These are phyloP conservation scores for Plantago ovata DNA, from an alignment of 257 asterid genomes.

Conservation along the genomic window DNA sequence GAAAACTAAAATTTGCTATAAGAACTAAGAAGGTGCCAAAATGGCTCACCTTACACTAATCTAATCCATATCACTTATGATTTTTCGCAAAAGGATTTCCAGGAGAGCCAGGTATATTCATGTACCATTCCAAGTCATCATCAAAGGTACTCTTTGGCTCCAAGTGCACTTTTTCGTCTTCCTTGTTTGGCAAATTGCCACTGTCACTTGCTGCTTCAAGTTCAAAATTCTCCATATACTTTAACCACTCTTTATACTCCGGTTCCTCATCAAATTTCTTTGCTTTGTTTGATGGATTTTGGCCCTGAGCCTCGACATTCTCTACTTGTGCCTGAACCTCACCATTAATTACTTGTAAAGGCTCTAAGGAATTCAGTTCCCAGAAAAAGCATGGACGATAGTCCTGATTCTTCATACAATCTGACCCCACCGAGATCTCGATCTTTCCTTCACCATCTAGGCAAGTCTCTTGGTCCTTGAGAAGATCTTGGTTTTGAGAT, in stretches of 20 bases:
- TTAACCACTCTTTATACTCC: slow-evolving; percentile 43
- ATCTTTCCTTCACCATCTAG: slow-evolving; percentile 18
- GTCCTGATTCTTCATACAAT: too few relatives aligned
- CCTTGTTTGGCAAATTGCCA: slow-evolving; percentile 7
- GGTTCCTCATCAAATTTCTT: slow-evolving; percentile 2
- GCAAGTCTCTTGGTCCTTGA: too few relatives aligned
- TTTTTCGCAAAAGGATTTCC: slow-evolving; percentile 2
- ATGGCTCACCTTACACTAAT: too few relatives aligned
- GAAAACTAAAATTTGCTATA: too few relatives aligned
- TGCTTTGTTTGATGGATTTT: not conserved
- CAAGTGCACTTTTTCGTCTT: slow-evolving; percentile 5
- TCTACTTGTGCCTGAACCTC: slow-evolving; percentile 4
- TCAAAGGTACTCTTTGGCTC: too few relatives aligned
- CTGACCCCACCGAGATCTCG: slow-evolving; percentile 41
- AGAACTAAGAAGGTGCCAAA: too few relatives aligned
- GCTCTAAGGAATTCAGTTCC: slow-evolving; percentile 36
- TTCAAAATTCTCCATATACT: slow-evolving; percentile 41
- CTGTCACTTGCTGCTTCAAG: slow-evolving; percentile 37
- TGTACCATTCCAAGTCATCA: too few relatives aligned
- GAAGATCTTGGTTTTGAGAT: too few relatives aligned
- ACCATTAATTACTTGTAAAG: slow-evolving; percentile 2
- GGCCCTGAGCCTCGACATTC: not conserved
- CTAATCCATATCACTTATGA: too few relatives aligned
- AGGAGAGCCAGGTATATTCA: slow-evolving; percentile 30
- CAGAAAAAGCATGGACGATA: too few relatives aligned